Evolutionary conservation across 805 yeast genomes (phyloP).

Genomic region (Teunomyces aglyptinius): DNA sequence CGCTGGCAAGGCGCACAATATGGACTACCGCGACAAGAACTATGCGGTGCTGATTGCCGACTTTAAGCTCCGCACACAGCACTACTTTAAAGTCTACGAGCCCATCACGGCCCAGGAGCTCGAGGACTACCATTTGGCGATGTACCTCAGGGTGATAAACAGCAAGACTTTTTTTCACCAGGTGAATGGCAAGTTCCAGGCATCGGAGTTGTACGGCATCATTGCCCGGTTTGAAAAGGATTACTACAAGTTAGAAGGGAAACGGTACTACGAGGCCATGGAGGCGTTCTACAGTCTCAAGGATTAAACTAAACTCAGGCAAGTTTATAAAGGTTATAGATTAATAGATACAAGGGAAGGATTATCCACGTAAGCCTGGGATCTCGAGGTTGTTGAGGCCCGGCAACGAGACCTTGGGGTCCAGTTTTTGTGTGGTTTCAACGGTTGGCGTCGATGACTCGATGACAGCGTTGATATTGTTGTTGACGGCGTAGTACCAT

Average conservation of each 20-base stretch:
- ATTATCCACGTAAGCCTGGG: not conserved
- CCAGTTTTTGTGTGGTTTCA: not conserved
- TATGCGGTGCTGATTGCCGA: constrained; percentile 55
- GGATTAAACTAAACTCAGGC: not conserved
- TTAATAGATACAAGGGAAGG: not conserved
- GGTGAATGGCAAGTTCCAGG: constrained; percentile 19
- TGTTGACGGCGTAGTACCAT: constrained; percentile 51
- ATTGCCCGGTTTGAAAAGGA: constrained; percentile 12
- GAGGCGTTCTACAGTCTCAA: constrained; percentile 18
- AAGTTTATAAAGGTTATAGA: not conserved
- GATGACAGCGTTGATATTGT: constrained; percentile 41
- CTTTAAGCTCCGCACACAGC: constrained; percentile 54
- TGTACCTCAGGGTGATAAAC: constrained; percentile 21
- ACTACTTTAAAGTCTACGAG: constrained; percentile 43
- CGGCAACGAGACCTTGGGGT: constrained; percentile 18
- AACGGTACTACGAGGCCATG: constrained; percentile 24
- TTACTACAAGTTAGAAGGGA: constrained; percentile 23
- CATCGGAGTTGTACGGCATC: constrained; percentile 5
- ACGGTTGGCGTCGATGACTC: not conserved
- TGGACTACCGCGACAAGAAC: constrained; percentile 55
- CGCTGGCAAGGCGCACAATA: constrained; percentile 59
- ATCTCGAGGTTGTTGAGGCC: constrained; percentile 20
- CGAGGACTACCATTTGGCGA: constrained; percentile 14
- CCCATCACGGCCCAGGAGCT: constrained; percentile 28
- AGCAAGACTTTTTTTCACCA: not conserved